phyloP scores from a whole-genome alignment of 768 basidiomycete species.

The Coprinopsis strossmayeri region DNA sequence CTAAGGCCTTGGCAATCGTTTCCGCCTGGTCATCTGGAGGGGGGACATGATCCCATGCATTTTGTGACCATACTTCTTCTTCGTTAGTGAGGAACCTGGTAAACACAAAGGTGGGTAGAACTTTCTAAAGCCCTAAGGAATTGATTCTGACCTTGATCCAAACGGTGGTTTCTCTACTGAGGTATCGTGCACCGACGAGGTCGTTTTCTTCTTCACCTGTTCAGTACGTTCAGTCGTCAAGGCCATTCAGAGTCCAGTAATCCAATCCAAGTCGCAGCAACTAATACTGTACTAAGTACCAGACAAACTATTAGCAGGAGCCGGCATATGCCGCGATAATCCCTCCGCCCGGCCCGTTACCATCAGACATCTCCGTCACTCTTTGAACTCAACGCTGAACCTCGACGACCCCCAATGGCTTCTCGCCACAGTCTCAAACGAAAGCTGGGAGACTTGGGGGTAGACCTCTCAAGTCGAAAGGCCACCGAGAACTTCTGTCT shows the following conservation, averaged over 20 bases:
- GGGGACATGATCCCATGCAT: constrained; percentile 90
- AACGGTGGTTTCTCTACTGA: constrained; percentile 54
- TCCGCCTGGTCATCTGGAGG: constrained; percentile 76
- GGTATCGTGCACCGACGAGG: constrained; percentile 66
- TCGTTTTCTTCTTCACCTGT: constrained; percentile 22
- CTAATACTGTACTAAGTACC: too few species aligned
- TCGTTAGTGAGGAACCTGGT: constrained; percentile 71
- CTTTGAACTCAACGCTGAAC: not conserved
- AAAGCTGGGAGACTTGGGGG: constrained; percentile 75
- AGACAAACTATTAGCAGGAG: too few species aligned
- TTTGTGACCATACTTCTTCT: constrained; percentile 76
- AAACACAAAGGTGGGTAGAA: too few species aligned
- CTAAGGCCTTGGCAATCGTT: constrained; percentile 62
- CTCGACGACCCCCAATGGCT: not conserved
- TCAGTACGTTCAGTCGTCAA: not conserved
- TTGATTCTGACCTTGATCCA: constrained; percentile 70
- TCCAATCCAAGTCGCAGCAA: too few species aligned
- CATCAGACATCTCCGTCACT: too few species aligned
- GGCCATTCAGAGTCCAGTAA: not conserved
- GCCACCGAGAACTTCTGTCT: constrained; percentile 84
- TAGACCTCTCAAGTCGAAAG: constrained; percentile 62
- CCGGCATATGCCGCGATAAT: too few species aligned
- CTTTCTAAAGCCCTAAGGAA: too few species aligned
- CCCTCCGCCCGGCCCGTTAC: too few species aligned
- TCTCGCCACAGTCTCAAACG: constrained; percentile 54